phyloP scores from a whole-genome alignment of 805 yeast genomes.

The Barnettozyma botsteinii region DNA sequence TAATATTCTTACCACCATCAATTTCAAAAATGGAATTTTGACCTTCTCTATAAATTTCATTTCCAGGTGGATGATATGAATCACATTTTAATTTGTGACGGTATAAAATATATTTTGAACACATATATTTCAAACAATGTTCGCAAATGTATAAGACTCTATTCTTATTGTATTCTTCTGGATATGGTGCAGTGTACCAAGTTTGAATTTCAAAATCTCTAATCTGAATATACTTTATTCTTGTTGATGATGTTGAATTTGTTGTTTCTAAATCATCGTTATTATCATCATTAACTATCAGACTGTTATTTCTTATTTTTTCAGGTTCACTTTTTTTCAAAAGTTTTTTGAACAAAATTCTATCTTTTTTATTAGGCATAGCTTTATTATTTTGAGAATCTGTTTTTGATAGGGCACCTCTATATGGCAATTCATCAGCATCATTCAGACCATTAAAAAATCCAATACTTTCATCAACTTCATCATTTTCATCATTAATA shows the following conservation, averaged over 20 bases:
- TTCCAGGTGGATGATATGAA: constrained; percentile 77
- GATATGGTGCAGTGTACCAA: constrained; percentile 93
- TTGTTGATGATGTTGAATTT: constrained; percentile 13
- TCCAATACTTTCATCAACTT: constrained; percentile 6
- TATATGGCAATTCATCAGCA: constrained; percentile 57
- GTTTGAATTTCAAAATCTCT: constrained; percentile 73
- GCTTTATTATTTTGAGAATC: constrained; percentile 58
- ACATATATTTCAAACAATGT: constrained; percentile 74
- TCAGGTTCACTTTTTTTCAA: constrained; percentile 35
- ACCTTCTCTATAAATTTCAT: constrained; percentile 79
- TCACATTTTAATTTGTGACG: constrained; percentile 77
- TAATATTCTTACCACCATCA: constrained; percentile 79
- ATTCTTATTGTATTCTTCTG: constrained; percentile 69
- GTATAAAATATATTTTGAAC: constrained; percentile 55
- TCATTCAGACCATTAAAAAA: constrained; percentile 10
- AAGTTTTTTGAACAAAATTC: constrained; percentile 40
- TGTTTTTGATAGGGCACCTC: constrained; percentile 55
- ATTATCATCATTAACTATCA: constrained; percentile 22
- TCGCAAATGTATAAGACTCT: constrained; percentile 72
- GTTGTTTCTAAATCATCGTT: constrained; percentile 2
- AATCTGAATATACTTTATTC: constrained; percentile 53
- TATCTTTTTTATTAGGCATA: constrained; percentile 50
- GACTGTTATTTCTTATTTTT: constrained; percentile 31
- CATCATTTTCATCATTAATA: constrained; percentile 16
- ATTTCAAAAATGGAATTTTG: constrained; percentile 77